Evolutionary conservation across 1,139 yeast species (phyloP).

Genomic region (Suhomyces guaymorum): DNA sequence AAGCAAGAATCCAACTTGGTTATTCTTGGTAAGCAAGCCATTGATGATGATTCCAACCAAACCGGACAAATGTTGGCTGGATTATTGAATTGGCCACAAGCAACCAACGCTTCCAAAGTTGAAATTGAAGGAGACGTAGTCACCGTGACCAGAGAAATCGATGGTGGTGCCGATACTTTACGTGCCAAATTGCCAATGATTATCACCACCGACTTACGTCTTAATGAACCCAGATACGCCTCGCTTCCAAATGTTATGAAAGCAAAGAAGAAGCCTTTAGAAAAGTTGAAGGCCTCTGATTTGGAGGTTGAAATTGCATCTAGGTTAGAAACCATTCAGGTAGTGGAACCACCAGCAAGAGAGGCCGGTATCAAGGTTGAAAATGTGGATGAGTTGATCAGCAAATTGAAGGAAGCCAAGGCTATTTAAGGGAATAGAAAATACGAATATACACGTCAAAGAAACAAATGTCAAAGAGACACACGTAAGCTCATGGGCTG

Average conservation of each 20-base stretch:
- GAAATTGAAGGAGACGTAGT: slow-evolving; percentile 62
- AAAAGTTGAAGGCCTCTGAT: slow-evolving; percentile 66
- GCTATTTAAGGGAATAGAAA: slow-evolving; percentile 40
- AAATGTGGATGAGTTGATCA: slow-evolving; percentile 77
- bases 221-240: slow-evolving; percentile 93
- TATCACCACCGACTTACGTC: slow-evolving; percentile 88
- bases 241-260: slow-evolving; percentile 95
- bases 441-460: no score
- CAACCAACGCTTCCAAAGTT: slow-evolving; percentile 92
- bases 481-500: no score
- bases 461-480: no score
- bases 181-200: slow-evolving; percentile 79
- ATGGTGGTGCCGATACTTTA: slow-evolving; percentile 89
- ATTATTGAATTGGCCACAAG: slow-evolving; percentile 94
- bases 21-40: slow-evolving; percentile 92
- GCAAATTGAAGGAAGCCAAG: slow-evolving; percentile 72
- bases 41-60: slow-evolving; percentile 92
- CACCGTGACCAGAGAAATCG: slow-evolving; percentile 86
- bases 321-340: slow-evolving; percentile 68
- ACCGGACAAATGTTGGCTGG: slow-evolving; percentile 99
- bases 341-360: slow-evolving; percentile 85
- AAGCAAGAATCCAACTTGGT: slow-evolving; percentile 73
- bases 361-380: slow-evolving; percentile 78
- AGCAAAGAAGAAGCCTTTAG: slow-evolving; percentile 94
- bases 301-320: slow-evolving; percentile 65